Base-by-base conservation (phyloP, 306 rosid genomes). In the Sicyos baderoa region DNA sequence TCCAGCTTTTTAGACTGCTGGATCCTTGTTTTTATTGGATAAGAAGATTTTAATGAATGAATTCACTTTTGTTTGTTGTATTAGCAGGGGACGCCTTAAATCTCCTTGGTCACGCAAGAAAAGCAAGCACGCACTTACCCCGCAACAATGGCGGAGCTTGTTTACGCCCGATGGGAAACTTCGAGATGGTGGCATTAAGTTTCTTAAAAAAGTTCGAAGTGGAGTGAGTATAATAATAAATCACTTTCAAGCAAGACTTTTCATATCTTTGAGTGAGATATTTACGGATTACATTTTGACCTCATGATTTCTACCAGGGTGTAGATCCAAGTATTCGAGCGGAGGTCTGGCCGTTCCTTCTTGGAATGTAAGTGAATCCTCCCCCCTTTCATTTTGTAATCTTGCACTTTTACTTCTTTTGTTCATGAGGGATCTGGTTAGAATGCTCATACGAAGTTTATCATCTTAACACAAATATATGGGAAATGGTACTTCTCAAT, bases 31-130 rank as follows among this genome's bases (percentile, higher is more conserved):
- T n/a, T n/a, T 25, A 4, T 51, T 44, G 13, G 44, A 67, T 67
- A 1, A 48, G 44, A 48, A 48, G 23, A 15, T 12, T n/a, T n/a
- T n/a, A n/a, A n/a, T n/a, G n/a, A 0, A 48, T 48, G 35, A 25
- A 21, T 14, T 49, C 57, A 49, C 57, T 67, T 67, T 0, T 15
- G 35, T 67, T 0, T 15, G 35, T 16, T 48, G 12, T 67, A 3
- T 67, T 67, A 15, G 15, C 15, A 67, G 99, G 76, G 89, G 83
- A 23, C 92, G 92, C 57, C 99, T 86, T 78, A 94, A 94, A 84
- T 94, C 99, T 65, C 97, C 99, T 5, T 94, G 99, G 99, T 94
- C 99, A 18, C 95, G 96, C 49, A 80, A 89, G 83, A 94, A 86
- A 84, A 90, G 97, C 73, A 94, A 94, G 80, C 94, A 73, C 22